phyloP scores from a whole-genome alignment of 768 basidiomycete genomes.

The Nidularia pulvinata region DNA sequence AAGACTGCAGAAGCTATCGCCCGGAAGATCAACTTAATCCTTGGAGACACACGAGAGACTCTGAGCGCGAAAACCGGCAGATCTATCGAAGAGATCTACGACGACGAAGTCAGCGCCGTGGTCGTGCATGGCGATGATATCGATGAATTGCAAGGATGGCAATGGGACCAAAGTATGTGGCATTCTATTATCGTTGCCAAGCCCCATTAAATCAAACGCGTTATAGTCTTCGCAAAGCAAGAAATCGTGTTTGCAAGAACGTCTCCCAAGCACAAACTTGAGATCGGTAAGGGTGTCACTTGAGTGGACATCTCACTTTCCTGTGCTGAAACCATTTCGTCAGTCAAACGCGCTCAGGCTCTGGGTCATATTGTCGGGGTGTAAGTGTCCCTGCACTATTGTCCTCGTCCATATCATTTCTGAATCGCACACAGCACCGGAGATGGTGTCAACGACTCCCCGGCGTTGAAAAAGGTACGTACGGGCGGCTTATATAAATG shows the following conservation, averaged over 20 bases:
- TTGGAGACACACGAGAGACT: slow-evolving; percentile 66
- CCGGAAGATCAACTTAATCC: slow-evolving; percentile 68
- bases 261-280: slow-evolving; percentile 72
- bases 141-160: slow-evolving; percentile 66
- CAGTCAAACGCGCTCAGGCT: slow-evolving; percentile 72
- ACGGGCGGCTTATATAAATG: background rate
- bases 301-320: background rate
- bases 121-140: slow-evolving; percentile 73
- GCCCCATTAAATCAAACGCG: background rate
- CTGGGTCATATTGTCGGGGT: slow-evolving; percentile 74
- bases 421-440: slow-evolving; percentile 46
- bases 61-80: slow-evolving; percentile 56
- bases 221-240: slow-evolving; percentile 61
- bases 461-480: slow-evolving; percentile 59
- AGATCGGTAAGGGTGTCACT: slow-evolving; percentile 49
- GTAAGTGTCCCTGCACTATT: slow-evolving; percentile 31
- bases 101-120: slow-evolving; percentile 66
- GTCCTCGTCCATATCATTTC: slow-evolving; percentile 1
- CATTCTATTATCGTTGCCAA: background rate
- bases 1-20: slow-evolving; percentile 78
- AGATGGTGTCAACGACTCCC: slow-evolving; percentile 74
- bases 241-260: slow-evolving; percentile 76
- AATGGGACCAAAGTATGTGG: slow-evolving; percentile 69
- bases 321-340: background rate
- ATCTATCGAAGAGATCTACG: slow-evolving; percentile 57